These are phyloP conservation scores for Paramecium sonneborni DNA, from an alignment of 73 alveolate species.

Conservation along the genomic window DNA sequence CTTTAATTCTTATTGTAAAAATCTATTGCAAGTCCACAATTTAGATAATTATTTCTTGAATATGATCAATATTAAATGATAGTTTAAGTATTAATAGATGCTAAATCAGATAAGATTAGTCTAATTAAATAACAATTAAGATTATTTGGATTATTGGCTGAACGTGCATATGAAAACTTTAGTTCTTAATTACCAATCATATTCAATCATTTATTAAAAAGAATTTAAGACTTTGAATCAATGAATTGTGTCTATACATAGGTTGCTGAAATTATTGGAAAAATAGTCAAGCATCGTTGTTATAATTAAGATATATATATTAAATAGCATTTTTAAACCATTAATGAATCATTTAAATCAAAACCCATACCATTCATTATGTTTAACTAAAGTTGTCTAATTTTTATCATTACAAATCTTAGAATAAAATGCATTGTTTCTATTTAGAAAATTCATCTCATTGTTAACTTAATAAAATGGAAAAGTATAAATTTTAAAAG, in stretches of 20 bases:
- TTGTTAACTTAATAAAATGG: background rate
- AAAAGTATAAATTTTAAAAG: background rate
- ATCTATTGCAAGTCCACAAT: background rate
- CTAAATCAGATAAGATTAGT: background rate
- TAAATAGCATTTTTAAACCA: background rate
- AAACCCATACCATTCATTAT: background rate
- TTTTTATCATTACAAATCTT: background rate
- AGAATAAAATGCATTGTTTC: background rate
- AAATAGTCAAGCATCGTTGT: background rate
- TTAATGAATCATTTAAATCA: background rate
- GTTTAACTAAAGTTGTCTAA: conserved; percentile 31
- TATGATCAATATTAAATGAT: background rate
- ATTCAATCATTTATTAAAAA: background rate
- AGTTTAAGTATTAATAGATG: background rate
- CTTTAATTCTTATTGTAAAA: background rate
- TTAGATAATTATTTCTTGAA: background rate
- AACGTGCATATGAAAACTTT: conserved; percentile 4
- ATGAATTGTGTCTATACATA: background rate
- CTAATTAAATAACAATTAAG: background rate
- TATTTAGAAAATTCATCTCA: background rate
- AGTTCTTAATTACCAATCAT: background rate
- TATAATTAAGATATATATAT: background rate
- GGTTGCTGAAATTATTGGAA: background rate
- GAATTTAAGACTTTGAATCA: background rate
- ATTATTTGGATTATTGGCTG: background rate